Evolutionary conservation across 2,329 filamentous ascomycete genomes (phyloP).

Genomic region (Juglanconis oblonga): DNA sequence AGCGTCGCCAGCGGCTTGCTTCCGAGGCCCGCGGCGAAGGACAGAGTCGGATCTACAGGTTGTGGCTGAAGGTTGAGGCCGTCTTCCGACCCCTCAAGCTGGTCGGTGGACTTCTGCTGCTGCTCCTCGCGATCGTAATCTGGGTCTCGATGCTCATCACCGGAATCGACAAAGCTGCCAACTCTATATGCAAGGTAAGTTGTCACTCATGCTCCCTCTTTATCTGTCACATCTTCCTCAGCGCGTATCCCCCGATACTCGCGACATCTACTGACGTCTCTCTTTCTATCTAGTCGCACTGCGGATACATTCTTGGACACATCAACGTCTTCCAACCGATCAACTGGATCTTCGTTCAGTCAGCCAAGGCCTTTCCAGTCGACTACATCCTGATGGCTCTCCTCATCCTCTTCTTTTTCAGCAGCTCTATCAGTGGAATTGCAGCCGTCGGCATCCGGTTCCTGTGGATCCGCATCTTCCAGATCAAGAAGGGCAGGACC

Average conservation of each 20-base stretch:
- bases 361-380: constrained; percentile 80
- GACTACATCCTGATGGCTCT: constrained; percentile 90
- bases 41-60: constrained; percentile 67
- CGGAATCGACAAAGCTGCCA: constrained; percentile 91
- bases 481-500: constrained; percentile 83
- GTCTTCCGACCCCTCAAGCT: constrained; percentile 87
- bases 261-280: too few relatives aligned
- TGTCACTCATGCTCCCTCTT: not conserved
- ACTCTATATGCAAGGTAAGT: constrained; percentile 75
- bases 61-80: constrained; percentile 78
- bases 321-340: constrained; percentile 94
- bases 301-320: constrained; percentile 84
- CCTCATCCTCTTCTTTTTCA: constrained; percentile 83
- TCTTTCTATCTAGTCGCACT: constrained; percentile 50
- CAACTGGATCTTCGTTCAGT: constrained; percentile 82
- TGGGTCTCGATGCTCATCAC: constrained; percentile 95
- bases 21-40: constrained; percentile 77
- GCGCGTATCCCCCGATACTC: too few relatives aligned
- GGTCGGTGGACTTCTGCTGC: constrained; percentile 74
- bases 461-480: constrained; percentile 91
- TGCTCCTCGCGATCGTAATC: constrained; percentile 71
- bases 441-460: constrained; percentile 89
- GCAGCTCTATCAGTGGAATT: constrained; percentile 81
- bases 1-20: constrained; percentile 83
- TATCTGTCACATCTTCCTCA: too few relatives aligned